Percentiles rank a stretch among this genome's conserved stretches.
Conservation (phyloP, 2,329 filamentous ascomycete genomes). For the Metarhizium guizhouense region DNA sequence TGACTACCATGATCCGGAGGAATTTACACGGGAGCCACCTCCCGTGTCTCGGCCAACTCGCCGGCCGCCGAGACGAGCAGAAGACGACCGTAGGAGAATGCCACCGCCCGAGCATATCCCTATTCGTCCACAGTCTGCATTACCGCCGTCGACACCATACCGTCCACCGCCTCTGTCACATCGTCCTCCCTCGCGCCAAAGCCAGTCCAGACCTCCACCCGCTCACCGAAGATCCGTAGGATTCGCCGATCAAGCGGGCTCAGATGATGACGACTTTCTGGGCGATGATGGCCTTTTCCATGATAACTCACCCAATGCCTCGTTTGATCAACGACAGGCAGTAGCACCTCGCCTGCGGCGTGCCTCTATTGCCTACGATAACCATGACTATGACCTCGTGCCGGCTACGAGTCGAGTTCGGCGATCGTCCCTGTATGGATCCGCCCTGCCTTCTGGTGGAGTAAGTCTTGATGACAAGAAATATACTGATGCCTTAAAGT, state of each 20-base stretch:
- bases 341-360: constrained; percentile 25
- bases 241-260: constrained; percentile 21
- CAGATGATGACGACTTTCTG: constrained; percentile 30
- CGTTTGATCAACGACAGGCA: constrained; percentile 22
- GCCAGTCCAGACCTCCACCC: constrained; percentile 21
- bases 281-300: constrained; percentile 27
- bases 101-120: constrained; percentile 34
- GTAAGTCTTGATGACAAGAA: constrained; percentile 28
- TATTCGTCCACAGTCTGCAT: constrained; percentile 25
- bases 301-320: constrained; percentile 26
- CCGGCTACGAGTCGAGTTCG: constrained; percentile 26
- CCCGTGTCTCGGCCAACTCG: constrained; percentile 23
- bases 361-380: constrained; percentile 28
- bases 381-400: constrained; percentile 30
- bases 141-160: constrained; percentile 20
- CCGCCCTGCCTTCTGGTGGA: constrained; percentile 23
- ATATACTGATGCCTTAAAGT: constrained; percentile 29
- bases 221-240: constrained; percentile 21
- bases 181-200: constrained; percentile 14
- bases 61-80: constrained; percentile 33
- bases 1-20: constrained; percentile 26
- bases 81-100: constrained; percentile 38
- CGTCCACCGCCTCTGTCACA: constrained; percentile 18
- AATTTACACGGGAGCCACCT: constrained; percentile 32
- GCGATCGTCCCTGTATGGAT: constrained; percentile 32